Conservation (phyloP, 208 protist species). For the Trypanosoma lewisi region DNA sequence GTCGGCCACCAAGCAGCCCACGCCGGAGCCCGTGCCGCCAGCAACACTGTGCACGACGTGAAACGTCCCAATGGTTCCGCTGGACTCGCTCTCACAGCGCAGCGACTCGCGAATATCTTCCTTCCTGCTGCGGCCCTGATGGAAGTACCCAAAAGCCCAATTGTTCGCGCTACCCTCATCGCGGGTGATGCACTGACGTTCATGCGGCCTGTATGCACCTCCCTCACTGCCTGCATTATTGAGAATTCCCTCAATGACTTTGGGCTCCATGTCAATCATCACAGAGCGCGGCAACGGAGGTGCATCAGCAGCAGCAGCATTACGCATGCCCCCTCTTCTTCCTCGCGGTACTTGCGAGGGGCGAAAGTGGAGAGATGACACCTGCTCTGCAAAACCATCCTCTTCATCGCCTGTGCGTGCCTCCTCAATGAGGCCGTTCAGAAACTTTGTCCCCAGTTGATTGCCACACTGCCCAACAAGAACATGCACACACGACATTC, state of each 20-base stretch:
- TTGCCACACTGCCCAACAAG: conserved; percentile 92
- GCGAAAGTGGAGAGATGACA: conserved; percentile 60
- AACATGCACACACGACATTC: conserved; percentile 64
- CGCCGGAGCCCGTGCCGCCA: conserved; percentile 89
- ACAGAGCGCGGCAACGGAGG: conserved; percentile 69
- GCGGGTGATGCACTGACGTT: conserved; percentile 69
- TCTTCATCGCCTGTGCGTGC: conserved; percentile 43
- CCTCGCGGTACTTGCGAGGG: conserved; percentile 14
- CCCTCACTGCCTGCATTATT: background rate
- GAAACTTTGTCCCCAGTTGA: conserved; percentile 82
- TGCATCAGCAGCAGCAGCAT: background rate
- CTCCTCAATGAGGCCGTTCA: conserved; percentile 56
- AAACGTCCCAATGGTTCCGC: conserved; percentile 54
- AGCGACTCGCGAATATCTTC: conserved; percentile 68
- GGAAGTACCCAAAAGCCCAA: conserved; percentile 86
- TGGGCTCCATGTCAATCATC: conserved; percentile 90
- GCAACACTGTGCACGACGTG: conserved; percentile 86
- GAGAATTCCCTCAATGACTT: conserved; percentile 57
- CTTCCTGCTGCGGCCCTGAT: conserved; percentile 53
- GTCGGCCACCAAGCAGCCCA: conserved; percentile 80
- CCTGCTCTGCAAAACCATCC: conserved; percentile 42
- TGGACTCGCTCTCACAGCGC: conserved; percentile 66
- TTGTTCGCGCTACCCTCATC: conserved; percentile 87
- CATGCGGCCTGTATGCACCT: conserved; percentile 40
- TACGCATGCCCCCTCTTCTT: background rate